phyloP scores from a whole-genome alignment of 1,284 basidiomycete species.

The Singerocomus rubriflavus region DNA sequence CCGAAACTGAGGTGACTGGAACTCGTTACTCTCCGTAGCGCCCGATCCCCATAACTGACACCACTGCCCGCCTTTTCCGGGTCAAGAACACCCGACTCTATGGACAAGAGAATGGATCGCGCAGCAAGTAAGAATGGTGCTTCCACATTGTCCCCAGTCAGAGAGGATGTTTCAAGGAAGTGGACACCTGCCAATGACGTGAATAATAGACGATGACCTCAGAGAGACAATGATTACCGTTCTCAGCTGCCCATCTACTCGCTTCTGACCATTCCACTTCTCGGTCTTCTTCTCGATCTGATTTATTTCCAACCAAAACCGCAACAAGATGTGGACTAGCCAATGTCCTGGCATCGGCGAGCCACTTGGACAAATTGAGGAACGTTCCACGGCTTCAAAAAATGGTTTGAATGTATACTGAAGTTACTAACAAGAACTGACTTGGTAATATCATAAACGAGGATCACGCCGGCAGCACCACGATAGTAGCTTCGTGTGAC shows the following conservation, averaged over 20 bases:
- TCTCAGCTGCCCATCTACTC: slow-evolving; percentile 91
- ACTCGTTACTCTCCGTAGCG: slow-evolving; percentile 81
- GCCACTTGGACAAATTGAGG: slow-evolving; percentile 79
- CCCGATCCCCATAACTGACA: slow-evolving; percentile 94
- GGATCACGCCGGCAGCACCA: slow-evolving; percentile 89
- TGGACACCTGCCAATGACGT: slow-evolving; percentile 62
- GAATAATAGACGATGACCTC: slow-evolving; percentile 2
- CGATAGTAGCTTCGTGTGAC: slow-evolving; percentile 97
- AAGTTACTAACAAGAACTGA: slow-evolving; percentile 37
- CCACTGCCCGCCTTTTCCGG: slow-evolving; percentile 93
- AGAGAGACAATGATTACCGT: slow-evolving; percentile 50
- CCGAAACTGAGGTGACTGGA: slow-evolving; percentile 80
- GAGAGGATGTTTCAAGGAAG: slow-evolving; percentile 90
- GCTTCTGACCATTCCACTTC: slow-evolving; percentile 96
- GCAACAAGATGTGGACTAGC: slow-evolving; percentile 87
- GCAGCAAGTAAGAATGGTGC: slow-evolving; percentile 91
- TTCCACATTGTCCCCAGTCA: slow-evolving; percentile 92
- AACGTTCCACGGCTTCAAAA: slow-evolving; percentile 73
- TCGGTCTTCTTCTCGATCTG: slow-evolving; percentile 89
- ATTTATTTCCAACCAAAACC: slow-evolving; percentile 94
- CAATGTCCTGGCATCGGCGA: slow-evolving; percentile 87
- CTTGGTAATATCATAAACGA: slow-evolving; percentile 97
- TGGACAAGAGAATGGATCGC: slow-evolving; percentile 87
- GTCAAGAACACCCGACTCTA: slow-evolving; percentile 89
- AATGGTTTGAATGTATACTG: slow-evolving; percentile 16